phyloP scores from a whole-genome alignment of 2,329 filamentous ascomycete species.

The Biscogniauxia mediterranea region DNA sequence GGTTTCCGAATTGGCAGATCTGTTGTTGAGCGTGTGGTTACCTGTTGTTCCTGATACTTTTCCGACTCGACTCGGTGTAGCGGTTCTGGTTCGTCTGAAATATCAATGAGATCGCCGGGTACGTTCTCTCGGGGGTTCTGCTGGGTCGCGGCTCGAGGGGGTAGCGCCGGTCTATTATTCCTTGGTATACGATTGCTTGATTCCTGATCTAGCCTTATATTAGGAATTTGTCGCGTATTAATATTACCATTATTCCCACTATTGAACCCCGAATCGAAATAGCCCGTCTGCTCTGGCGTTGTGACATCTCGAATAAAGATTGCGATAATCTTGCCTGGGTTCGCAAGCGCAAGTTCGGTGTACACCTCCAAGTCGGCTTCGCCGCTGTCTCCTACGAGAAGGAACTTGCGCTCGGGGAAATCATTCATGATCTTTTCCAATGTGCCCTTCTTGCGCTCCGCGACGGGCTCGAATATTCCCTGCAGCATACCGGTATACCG shows the following conservation, averaged over 20 bases:
- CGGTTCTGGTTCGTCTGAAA: slow-evolving; percentile 52
- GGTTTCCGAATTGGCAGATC: slow-evolving; percentile 35
- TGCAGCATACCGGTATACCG: slow-evolving; percentile 97
- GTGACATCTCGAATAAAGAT: slow-evolving; percentile 97
- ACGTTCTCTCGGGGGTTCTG: slow-evolving; percentile 34
- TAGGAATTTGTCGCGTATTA: slow-evolving; percentile 21
- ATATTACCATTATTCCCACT: slow-evolving; percentile 15
- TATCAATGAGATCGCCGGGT: slow-evolving; percentile 62
- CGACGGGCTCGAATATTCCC: slow-evolving; percentile 95
- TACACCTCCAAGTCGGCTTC: slow-evolving; percentile 98
- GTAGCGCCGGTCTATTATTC: slow-evolving; percentile 31
- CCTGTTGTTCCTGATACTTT: slow-evolving; percentile 27
- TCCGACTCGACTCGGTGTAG: slow-evolving; percentile 35
- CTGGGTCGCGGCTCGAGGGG: slow-evolving; percentile 30
- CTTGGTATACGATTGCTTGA: slow-evolving; percentile 17
- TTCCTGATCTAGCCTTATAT: slow-evolving; percentile 13
- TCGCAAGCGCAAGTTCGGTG: slow-evolving; percentile 81
- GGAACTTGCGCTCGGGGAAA: slow-evolving; percentile 85
- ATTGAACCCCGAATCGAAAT: slow-evolving; percentile 66
- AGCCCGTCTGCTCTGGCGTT: slow-evolving; percentile 68
- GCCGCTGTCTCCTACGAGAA: slow-evolving; percentile 91
- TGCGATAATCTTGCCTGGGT: slow-evolving; percentile 79
- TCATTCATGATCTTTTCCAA: slow-evolving; percentile 83
- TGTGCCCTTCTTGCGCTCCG: slow-evolving; percentile 87
- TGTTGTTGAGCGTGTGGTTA: slow-evolving; percentile 24